phyloP scores from a whole-genome alignment of 2,329 filamentous ascomycete genomes.

The Aspergillus sp. region DNA sequence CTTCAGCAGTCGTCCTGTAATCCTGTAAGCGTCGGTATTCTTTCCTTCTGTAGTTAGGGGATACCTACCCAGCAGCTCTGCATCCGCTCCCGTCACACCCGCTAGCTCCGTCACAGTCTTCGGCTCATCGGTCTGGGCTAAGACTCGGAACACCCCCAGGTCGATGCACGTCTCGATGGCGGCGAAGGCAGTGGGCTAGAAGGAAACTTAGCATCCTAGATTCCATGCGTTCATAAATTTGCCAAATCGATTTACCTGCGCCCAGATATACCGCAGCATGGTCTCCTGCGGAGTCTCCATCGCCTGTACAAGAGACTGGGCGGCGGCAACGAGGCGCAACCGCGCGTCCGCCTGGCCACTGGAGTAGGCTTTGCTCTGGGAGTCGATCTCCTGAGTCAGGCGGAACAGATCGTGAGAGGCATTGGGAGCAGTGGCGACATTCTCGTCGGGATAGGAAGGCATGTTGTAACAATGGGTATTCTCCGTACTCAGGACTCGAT shows the following conservation, averaged over 20 bases:
- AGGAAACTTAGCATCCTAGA: background rate
- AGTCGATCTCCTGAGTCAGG: constrained; percentile 9
- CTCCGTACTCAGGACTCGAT: no score
- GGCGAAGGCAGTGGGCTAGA: constrained; percentile 8
- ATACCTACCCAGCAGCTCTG: constrained; percentile 5
- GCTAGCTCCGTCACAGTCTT: constrained; percentile 12
- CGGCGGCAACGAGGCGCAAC: constrained; percentile 10
- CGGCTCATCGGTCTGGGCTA: constrained; percentile 5
- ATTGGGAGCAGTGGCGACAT: constrained; percentile 9
- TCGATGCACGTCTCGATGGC: constrained; percentile 12
- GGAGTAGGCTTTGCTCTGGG: constrained; percentile 1
- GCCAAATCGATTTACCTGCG: constrained; percentile 2
- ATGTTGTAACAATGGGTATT: no score
- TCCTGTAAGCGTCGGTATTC: background rate
- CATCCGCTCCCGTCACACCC: constrained; percentile 4
- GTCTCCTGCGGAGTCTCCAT: constrained; percentile 12
- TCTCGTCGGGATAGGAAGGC: background rate
- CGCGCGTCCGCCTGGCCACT: constrained; percentile 3
- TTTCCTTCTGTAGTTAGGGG: background rate
- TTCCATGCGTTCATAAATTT: no score
- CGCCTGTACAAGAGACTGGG: constrained; percentile 9
- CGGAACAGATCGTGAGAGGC: constrained; percentile 7
- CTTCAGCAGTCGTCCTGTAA: constrained; percentile 8
- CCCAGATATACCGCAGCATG: constrained; percentile 12
- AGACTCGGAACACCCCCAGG: constrained; percentile 8